Evolutionary conservation across 2,329 filamentous ascomycete genomes (phyloP).

Genomic region (Didymellaceae sp.): DNA sequence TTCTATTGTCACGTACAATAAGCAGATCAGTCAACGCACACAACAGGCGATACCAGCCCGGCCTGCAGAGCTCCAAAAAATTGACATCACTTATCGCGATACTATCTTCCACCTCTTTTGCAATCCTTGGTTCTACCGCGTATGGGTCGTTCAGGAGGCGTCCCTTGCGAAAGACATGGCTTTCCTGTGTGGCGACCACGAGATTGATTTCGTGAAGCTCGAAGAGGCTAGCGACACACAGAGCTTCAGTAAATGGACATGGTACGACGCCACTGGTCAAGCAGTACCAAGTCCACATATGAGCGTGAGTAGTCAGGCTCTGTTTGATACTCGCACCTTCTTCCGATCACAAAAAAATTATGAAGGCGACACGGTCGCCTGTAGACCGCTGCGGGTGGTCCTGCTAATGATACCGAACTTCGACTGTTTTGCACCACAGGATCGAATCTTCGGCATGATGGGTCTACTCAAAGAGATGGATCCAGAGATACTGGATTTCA

Average conservation of each 20-base stretch:
- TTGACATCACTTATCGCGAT: neutral
- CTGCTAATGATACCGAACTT: neutral
- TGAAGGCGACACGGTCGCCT: neutral
- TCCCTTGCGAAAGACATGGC: neutral
- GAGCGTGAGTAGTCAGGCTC: neutral
- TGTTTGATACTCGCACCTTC: neutral
- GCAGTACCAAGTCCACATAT: neutral
- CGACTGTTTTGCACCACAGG: neutral
- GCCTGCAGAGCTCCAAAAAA: neutral
- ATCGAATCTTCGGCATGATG: neutral
- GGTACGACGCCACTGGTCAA: neutral
- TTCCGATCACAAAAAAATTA: neutral
- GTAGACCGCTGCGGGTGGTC: neutral
- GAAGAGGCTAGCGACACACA: neutral
- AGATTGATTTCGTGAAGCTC: neutral
- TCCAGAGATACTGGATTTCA: neutral
- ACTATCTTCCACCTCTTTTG: neutral
- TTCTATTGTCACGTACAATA: neutral
- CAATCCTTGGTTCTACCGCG: neutral
- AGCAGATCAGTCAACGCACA: neutral
- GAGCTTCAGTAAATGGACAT: neutral
- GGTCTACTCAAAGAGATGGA: neutral
- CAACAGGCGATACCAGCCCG: neutral
- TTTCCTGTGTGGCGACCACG: neutral
- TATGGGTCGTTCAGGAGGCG: neutral